Base-by-base conservation (phyloP, 495 filamentous ascomycete species). In the Xylaria scruposa region DNA sequence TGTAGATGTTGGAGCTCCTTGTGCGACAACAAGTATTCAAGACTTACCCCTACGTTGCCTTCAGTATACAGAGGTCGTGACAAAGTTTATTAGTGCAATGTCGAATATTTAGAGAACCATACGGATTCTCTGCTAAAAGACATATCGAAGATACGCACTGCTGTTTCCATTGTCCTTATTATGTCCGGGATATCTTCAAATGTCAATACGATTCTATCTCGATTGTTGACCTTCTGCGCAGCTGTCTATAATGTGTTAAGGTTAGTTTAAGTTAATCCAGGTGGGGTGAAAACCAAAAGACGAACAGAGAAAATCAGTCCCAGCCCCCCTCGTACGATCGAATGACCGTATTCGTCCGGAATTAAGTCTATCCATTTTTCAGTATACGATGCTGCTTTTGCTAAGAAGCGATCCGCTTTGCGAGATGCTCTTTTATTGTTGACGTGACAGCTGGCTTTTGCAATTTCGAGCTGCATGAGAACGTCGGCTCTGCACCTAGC, bases 121-220 rank as follows among this genome's bases (percentile, higher is more conserved):
- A n/a, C n/a, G n/a, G n/a, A n/a, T n/a, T n/a, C n/a, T n/a, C n/a
- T n/a, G n/a, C n/a, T n/a, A n/a, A n/a, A n/a, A n/a, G n/a, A n/a
- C n/a, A n/a, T n/a, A n/a, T n/a, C n/a, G n/a, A 29, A 29, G 1
- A 31, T 17, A 56, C 53, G 4, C 10, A 56, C 53, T 3, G 53
- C 53, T 56, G 53, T 56, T 31, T 56, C 53, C 53, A 56, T 56
- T 29, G 53, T 56, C 1, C 53, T 12, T 56, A 56, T 56, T 24
- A 56, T 56, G 13, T 56, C 53, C 5, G 53, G 53, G 17, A 56
- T 56, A 56, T 56, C 53, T 56, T 56, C 53, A 17, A 56, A 56
- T 8, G 53, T 15, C 53, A 56, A 56, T 29, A 56, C 31, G 24
- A 56, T 31, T 19, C 31, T 56, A 24, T 56, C 53, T 26, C 24